Evolutionary conservation across 179 eudicot species (phyloP), one percentile per base, ranked within the genome.

Genomic region (Camellia oleifera): DNA sequence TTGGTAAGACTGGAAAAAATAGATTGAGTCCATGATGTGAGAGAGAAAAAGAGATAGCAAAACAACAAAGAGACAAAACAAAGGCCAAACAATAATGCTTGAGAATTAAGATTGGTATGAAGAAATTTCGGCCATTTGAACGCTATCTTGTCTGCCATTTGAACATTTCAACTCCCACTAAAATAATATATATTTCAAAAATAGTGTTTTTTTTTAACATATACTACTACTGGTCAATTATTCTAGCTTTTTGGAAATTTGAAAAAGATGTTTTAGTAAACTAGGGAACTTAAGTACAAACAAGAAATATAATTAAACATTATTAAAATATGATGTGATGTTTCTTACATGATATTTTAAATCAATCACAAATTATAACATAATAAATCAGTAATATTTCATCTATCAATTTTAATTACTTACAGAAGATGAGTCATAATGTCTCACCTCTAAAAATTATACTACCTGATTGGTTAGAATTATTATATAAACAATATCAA

Each of bases 121-220:
- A 65, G 70, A 54, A 64, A 64, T 46, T 50, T 48, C 2, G n/a
- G 79, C 15, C 4, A 12, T 26, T 26, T 77, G 79, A 77, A 65
- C 58, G n/a, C 79, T 77, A 77, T 77, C 79, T 65, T 77, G 79
- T 77, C 79, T 50, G 79, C 72, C 72, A 77, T 77, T 23, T 77
- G 61, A 65, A 77, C 45, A 23, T 20, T 77, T 65, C 79, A 77
- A 65, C 46, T 20, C 23, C 71, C 79, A 63, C 79, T 50, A 76
- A 14, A 3, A 13, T 40, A 10, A 58, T 40, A 20, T 9, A 14
- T 23, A 20, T 50, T 12, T 32, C 7, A 74, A 3, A 4, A 40
- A 13, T 14, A 40, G 26, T 17, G 18, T 40, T 18, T 26, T 12
- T 12, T 2, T 12, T 2, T 10, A 57, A 26, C 14, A 8, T 10